Conservation (phyloP, 495 filamentous ascomycete genomes). For the Aspergillus incahuasiensis region DNA sequence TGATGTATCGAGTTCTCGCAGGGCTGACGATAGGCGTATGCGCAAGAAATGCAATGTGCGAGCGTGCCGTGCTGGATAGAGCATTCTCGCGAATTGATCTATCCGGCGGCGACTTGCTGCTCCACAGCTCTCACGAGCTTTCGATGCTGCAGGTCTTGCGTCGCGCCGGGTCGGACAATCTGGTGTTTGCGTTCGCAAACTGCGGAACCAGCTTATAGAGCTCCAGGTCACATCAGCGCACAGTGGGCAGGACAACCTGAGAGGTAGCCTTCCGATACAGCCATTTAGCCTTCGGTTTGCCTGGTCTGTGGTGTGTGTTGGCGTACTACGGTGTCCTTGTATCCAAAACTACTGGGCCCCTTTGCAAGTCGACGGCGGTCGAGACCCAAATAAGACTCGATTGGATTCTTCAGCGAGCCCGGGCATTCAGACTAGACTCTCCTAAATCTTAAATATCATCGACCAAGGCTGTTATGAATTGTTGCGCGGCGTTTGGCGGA, state of each 20-base stretch:
- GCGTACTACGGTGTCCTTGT: background rate
- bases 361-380: background rate
- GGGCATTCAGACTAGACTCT: background rate
- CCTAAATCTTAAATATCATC: too few species aligned
- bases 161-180: background rate
- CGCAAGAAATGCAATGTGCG: background rate
- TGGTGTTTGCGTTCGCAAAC: conserved; percentile 2
- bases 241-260: background rate
- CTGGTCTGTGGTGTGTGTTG: background rate
- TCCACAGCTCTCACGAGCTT: background rate
- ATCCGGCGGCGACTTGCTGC: conserved; percentile 21
- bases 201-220: background rate
- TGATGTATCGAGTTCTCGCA: background rate
- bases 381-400: background rate
- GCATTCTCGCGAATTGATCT: conserved; percentile 9
- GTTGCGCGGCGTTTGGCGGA: conserved; percentile 2
- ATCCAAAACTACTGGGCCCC: background rate
- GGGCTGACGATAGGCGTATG: background rate
- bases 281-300: background rate
- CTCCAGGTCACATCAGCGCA: background rate
- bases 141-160: background rate
- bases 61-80: background rate
- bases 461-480: background rate
- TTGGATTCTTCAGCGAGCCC: background rate
- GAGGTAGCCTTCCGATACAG: background rate